phyloP scores from a whole-genome alignment of 805 yeast genomes.

The Kodamaea fukazawae region DNA sequence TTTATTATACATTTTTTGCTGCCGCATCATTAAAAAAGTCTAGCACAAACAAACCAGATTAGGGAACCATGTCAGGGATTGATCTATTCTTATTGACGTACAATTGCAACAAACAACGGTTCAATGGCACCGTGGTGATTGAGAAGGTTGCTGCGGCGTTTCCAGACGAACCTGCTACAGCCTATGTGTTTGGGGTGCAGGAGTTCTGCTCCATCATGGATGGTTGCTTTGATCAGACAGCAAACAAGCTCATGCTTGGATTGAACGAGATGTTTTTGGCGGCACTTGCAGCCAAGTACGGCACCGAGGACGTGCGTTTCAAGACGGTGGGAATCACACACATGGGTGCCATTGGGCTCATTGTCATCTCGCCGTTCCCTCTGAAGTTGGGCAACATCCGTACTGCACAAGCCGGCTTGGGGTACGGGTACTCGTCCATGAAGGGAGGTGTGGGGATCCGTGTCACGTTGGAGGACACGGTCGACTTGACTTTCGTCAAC shows the following conservation, averaged over 20 bases:
- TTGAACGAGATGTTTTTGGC: slow-evolving; percentile 35
- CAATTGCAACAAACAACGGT: slow-evolving; percentile 52
- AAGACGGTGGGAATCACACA: slow-evolving; percentile 43
- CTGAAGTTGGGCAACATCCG: slow-evolving; percentile 28
- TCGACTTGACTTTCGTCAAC: slow-evolving; percentile 58
- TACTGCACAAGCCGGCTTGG: slow-evolving; percentile 46
- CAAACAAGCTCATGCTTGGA: slow-evolving; percentile 35
- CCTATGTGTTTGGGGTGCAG: slow-evolving; percentile 64
- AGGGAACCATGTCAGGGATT: slow-evolving; percentile 2
- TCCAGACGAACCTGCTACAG: slow-evolving; percentile 37
- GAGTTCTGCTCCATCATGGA: slow-evolving; percentile 59
- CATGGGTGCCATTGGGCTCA: slow-evolving; percentile 57
- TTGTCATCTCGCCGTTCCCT: slow-evolving; percentile 46
- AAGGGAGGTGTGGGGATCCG: slow-evolving; percentile 76
- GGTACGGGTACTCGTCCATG: slow-evolving; percentile 57
- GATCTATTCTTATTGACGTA: slow-evolving; percentile 44
- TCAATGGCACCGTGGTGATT: slow-evolving; percentile 32
- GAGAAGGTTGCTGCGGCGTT: slow-evolving; percentile 24
- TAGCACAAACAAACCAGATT: not conserved
- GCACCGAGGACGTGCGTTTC: slow-evolving; percentile 29
- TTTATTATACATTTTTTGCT: not conserved
- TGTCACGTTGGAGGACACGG: slow-evolving; percentile 29
- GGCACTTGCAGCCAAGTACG: slow-evolving; percentile 35
- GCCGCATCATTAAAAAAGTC: not conserved
- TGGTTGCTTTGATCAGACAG: slow-evolving; percentile 42